Conservation (phyloP, 208 protist genomes). For the Crithidia expoeki region DNA sequence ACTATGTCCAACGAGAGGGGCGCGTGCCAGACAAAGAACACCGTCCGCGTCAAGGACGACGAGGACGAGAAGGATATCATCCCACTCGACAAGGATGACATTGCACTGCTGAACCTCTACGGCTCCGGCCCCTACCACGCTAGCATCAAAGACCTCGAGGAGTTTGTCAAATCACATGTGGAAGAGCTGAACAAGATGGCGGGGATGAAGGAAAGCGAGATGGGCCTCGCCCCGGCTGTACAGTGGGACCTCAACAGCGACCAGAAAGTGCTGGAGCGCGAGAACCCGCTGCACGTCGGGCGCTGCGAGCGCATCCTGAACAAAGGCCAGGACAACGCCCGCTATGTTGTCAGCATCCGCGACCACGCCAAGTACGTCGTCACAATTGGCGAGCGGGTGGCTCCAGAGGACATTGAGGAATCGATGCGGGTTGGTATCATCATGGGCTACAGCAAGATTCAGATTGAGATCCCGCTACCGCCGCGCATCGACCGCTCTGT, state of each 20-base stretch:
- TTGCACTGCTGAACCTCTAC: conserved; percentile 99
- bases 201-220: conserved; percentile 99
- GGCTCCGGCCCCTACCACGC: conserved; percentile 97
- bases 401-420: conserved; percentile 99
- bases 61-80: conserved; percentile 91
- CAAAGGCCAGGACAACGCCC: conserved; percentile 90
- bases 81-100: conserved; percentile 98
- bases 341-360: conserved; percentile 98
- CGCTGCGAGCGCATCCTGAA: conserved; percentile 99
- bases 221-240: conserved; percentile 97
- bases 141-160: conserved; percentile 96
- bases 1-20: conserved; percentile 88
- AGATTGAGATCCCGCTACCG: conserved; percentile 99
- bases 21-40: conserved; percentile 83
- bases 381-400: conserved; percentile 97
- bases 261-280: conserved; percentile 95
- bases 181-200: conserved; percentile 96
- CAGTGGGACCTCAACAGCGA: conserved; percentile 99
- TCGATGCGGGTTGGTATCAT: conserved; percentile 99
- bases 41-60: conserved; percentile 67
- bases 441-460: conserved; percentile 98
- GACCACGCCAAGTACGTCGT: conserved; percentile 99
- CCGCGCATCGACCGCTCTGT: conserved; percentile 99
- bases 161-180: conserved; percentile 96
- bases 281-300: conserved; percentile 98